These are phyloP conservation scores for Chlorella ohadii DNA, from an alignment of 139 green algal genomes.

Conservation along the genomic window DNA sequence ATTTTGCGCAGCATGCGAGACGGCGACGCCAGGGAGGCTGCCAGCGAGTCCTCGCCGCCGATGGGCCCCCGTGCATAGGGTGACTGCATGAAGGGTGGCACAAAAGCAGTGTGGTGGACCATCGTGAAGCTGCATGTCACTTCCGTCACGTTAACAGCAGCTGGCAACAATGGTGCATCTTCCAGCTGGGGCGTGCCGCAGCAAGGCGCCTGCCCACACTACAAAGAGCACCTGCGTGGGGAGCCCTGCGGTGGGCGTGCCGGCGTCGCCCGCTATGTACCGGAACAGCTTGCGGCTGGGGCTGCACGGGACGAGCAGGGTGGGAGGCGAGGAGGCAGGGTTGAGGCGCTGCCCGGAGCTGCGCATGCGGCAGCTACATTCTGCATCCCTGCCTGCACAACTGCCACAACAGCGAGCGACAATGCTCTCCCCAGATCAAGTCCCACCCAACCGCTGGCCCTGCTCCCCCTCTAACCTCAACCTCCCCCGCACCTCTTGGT, in stretches of 20 bases:
- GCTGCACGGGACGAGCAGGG: constrained; percentile 28
- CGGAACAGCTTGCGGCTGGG: constrained; percentile 76
- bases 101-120: no score
- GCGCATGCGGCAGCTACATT: no score
- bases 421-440: neutral
- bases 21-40: constrained; percentile 45
- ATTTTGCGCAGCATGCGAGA: constrained; percentile 83
- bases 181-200: no score
- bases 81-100: constrained; percentile 37
- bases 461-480: no score
- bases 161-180: no score
- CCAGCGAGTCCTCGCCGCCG: constrained; percentile 48
- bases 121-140: no score
- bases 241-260: constrained; percentile 64
- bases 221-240: constrained; percentile 19
- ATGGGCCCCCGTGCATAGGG: constrained; percentile 79
- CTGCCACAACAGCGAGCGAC: no score
- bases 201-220: no score
- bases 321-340: neutral
- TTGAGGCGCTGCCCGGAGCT: no score
- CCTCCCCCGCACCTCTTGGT: constrained; percentile 29
- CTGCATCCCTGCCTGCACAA: no score
- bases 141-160: no score
- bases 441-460: neutral
- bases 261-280: constrained; percentile 75